These are phyloP conservation scores for Phascolomyces articulosus DNA, from an alignment of 371 early-diverging fungal species.

Conservation along the genomic window DNA sequence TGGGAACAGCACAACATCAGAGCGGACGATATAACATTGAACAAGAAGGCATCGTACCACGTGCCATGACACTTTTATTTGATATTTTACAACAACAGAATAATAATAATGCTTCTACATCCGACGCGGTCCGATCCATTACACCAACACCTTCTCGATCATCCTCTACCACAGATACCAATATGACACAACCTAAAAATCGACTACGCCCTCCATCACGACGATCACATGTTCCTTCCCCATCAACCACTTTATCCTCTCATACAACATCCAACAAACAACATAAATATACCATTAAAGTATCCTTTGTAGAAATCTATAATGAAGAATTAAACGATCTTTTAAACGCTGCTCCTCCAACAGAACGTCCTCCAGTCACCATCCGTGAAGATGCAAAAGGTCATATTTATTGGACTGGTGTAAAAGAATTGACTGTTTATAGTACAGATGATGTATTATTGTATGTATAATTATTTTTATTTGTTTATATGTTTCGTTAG, in stretches of 20 bases:
- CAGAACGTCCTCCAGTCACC: conserved; percentile 67
- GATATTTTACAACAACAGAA: conserved; percentile 32
- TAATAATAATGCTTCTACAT: neutral
- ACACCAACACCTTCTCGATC: conserved; percentile 29
- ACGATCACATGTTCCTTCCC: conserved; percentile 6
- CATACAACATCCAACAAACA: conserved; percentile 1
- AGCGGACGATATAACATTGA: conserved; percentile 57
- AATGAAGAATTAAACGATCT: conserved; percentile 96
- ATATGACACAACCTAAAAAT: conserved; percentile 7
- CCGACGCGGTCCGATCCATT: conserved; percentile 12
- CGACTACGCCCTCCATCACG: conserved; percentile 22
- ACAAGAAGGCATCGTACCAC: conserved; percentile 86
- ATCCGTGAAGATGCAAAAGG: conserved; percentile 95
- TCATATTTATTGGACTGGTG: conserved; percentile 89
- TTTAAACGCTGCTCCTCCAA: conserved; percentile 57
- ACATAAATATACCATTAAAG: conserved; percentile 53
- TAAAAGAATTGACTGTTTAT: conserved; percentile 78
- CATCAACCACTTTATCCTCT: conserved; percentile 1
- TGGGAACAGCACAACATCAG: conserved; percentile 88
- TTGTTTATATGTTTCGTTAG: neutral
- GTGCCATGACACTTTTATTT: conserved; percentile 86
- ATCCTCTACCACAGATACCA: conserved; percentile 18
- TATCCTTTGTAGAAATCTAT: conserved; percentile 94
- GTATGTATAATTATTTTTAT: conserved; percentile 32
- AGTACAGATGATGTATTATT: conserved; percentile 80